Evolutionary conservation across 176 grass and related monocot genomes (phyloP), one percentile per base, ranked within the genome.

Genomic region (Phoenix roebelenii): DNA sequence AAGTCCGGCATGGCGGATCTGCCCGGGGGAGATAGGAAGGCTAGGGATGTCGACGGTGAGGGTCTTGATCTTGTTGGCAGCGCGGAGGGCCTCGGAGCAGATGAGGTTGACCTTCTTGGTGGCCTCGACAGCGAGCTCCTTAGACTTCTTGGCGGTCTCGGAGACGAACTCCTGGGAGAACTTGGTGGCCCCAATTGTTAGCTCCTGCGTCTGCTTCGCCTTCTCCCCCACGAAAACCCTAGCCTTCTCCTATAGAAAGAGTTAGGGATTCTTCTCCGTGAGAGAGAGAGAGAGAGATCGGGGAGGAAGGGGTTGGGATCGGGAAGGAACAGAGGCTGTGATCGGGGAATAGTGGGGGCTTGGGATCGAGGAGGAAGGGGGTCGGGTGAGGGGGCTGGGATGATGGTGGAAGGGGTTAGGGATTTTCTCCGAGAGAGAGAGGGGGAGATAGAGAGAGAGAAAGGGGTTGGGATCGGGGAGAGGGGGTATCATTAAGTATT

Each of bases 21-120:
- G 20, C 80, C 58, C 3, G 76, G 72, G 55, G 51, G 83, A 64
- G 62, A 90, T 85, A 28, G 85, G 72, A 5, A 79, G 89, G 25
- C 85, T 77, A 57, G 85, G 83, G 30, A 96, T 66, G 74, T 90
- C 87, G 5, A 84, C 77, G 25, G 93, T 73, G 23, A 97, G 78
- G 55, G 85, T 89, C 79, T 76, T 97, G 87, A 97, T 88, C 93
- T 97, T 84, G 16, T 85, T 84, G 4, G 93, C 93, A 6, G 69
- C 69, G 24, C 57, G 49, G 25, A 72, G 23, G 17, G 69, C 69
- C 69, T 72, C 69, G 10, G 57, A 10, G 35, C 69, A 58, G 69
- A 97, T 67, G 67, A 97, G 61, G 70, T 97, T 87, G 9, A 87
- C 93, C 60, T 88, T 83, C 93, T 98, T 98, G 9, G 87, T 78